These are phyloP conservation scores for Brassica balearica DNA, from an alignment of 441 rosid genomes.

Conservation along the genomic window DNA sequence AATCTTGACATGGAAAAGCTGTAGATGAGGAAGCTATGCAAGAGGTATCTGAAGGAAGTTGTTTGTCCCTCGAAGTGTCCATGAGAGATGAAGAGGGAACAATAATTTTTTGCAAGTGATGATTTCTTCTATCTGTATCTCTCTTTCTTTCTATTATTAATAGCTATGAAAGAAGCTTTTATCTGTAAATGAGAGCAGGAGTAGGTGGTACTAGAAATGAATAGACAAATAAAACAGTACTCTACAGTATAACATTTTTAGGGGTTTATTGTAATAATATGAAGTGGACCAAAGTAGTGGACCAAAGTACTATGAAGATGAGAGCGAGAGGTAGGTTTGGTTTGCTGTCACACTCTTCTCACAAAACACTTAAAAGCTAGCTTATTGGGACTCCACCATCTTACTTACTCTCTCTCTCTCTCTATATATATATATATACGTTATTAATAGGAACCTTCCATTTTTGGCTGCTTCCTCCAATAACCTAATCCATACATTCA, in stretches of 20 bases:
- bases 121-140: slow-evolving; percentile 17
- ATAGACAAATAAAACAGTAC: slow-evolving; percentile 35
- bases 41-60: slow-evolving; percentile 47
- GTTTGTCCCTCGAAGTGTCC: slow-evolving; percentile 48
- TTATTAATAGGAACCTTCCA: slow-evolving; percentile 23
- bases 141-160: slow-evolving; percentile 32
- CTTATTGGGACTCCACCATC: slow-evolving; percentile 44
- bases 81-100: slow-evolving; percentile 34
- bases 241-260: slow-evolving; percentile 21
- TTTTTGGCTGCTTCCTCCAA: slow-evolving; percentile 25
- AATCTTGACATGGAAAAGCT: slow-evolving; percentile 39
- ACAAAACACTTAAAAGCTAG: slow-evolving; percentile 37
- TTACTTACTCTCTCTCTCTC: background rate
- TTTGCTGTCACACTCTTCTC: slow-evolving; percentile 42
- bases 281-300: slow-evolving; percentile 43
- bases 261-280: slow-evolving; percentile 22
- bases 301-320: slow-evolving; percentile 38
- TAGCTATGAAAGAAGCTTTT: slow-evolving; percentile 27
- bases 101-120: slow-evolving; percentile 9
- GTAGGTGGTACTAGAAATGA: slow-evolving; percentile 39
- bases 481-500: slow-evolving; percentile 11
- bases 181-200: slow-evolving; percentile 37
- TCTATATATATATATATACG: background rate
- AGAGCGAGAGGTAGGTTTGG: slow-evolving; percentile 44
- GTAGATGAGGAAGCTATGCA: slow-evolving; percentile 45